Evolutionary conservation across 176 grass and related monocot genomes (phyloP).

Genomic region (Puya raimondii): DNA sequence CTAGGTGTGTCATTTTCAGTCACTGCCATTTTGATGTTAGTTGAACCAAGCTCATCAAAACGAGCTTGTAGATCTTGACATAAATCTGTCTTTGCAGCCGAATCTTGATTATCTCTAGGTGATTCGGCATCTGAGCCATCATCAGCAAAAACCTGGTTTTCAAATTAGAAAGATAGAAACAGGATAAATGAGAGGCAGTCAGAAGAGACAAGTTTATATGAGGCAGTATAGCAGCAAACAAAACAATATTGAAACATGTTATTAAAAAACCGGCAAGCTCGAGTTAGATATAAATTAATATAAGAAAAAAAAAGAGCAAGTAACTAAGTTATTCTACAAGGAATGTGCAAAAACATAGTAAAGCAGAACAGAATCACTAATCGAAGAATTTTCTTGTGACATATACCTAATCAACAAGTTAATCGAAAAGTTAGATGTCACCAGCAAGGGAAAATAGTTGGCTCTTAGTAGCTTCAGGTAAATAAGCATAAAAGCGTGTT

Average conservation of each 20-base stretch:
- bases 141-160: constrained; percentile 49
- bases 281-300: neutral
- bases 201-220: constrained; percentile 11
- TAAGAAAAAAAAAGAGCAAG: neutral
- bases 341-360: neutral
- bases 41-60: constrained; percentile 33
- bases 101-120: constrained; percentile 29
- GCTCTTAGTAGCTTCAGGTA: too few species aligned
- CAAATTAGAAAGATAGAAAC: constrained; percentile 10
- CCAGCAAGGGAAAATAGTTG: too few species aligned
- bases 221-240: neutral
- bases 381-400: too few species aligned
- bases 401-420: too few species aligned
- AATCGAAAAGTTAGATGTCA: too few species aligned
- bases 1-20: constrained; percentile 40
- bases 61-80: constrained; percentile 25
- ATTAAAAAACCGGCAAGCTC: neutral
- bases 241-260: neutral
- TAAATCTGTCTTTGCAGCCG: constrained; percentile 36
- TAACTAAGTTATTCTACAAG: neutral
- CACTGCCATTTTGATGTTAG: constrained; percentile 28
- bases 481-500: too few species aligned
- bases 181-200: constrained; percentile 5
- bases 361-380: neutral
- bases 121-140: constrained; percentile 53